A percentile compares a stretch with the other conserved stretches of the same genome.
Conservation (phyloP, 805 yeast genomes). For the Candida qinlingensis region DNA sequence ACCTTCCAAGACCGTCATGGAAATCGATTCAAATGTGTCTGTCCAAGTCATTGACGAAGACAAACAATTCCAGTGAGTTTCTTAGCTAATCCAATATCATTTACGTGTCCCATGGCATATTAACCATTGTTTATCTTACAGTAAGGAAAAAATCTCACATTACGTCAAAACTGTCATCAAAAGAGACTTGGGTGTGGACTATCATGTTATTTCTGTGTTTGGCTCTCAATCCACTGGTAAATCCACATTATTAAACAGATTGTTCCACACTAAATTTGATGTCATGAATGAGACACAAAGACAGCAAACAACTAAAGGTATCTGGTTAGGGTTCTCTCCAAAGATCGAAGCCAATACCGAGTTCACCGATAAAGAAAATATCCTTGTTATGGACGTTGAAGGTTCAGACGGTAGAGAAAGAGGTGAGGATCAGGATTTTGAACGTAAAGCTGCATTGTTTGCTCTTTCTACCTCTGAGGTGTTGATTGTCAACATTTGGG, state of each 20-base stretch:
- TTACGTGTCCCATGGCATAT: not conserved
- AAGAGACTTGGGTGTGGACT: conserved; percentile 54
- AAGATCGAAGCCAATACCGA: conserved; percentile 26
- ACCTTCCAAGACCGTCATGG: not conserved
- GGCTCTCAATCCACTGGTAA: conserved; percentile 98
- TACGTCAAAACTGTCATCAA: conserved; percentile 32
- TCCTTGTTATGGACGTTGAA: conserved; percentile 93
- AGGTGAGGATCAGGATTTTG: conserved; percentile 98
- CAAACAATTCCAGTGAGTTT: conserved; percentile 37
- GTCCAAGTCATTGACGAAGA: conserved; percentile 51
- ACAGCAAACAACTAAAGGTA: conserved; percentile 88
- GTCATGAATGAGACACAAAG: conserved; percentile 87
- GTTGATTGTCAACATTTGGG: conserved; percentile 92
- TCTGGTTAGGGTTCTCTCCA: conserved; percentile 64
- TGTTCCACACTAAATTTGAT: conserved; percentile 84
- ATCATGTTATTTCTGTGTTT: conserved; percentile 91
- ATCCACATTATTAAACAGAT: conserved; percentile 79
- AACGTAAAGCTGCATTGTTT: conserved; percentile 91
- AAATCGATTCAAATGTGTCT: conserved; percentile 21
- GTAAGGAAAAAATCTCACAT: conserved; percentile 9
- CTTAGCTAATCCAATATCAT: too few species aligned
- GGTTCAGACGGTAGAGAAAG: conserved; percentile 98
- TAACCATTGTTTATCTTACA: conserved; percentile 4
- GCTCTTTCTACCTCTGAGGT: conserved; percentile 91
- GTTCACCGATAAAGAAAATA: conserved; percentile 15